A percentile compares a stretch with the other conserved stretches of the same genome.
Evolutionary conservation across 2,329 filamentous ascomycete species (phyloP).

Genomic region (Microdochium trichocladiopsis): DNA sequence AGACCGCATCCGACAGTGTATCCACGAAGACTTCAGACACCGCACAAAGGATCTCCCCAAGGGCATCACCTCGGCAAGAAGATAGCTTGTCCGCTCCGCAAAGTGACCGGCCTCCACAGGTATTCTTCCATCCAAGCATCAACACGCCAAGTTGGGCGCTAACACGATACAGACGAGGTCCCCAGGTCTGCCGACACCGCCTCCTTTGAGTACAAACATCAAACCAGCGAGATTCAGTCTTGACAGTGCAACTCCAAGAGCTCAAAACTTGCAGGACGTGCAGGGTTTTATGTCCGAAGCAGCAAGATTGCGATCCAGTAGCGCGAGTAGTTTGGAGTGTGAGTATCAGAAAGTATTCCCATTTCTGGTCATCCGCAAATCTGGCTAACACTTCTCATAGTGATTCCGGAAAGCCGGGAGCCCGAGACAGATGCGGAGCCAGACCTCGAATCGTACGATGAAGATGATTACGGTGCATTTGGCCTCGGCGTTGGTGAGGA

Average conservation of each 20-base stretch:
- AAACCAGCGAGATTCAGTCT: slow-evolving; percentile 57
- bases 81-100: slow-evolving; percentile 12
- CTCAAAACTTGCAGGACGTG: slow-evolving; percentile 75
- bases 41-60: slow-evolving; percentile 26
- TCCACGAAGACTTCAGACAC: slow-evolving; percentile 8
- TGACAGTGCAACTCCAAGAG: slow-evolving; percentile 70
- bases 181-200: slow-evolving; percentile 49
- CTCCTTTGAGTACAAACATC: slow-evolving; percentile 70
- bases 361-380: not conserved
- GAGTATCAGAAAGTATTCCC: slow-evolving; percentile 15
- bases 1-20: slow-evolving; percentile 35
- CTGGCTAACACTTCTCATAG: slow-evolving; percentile 26
- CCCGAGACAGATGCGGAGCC: slow-evolving; percentile 43
- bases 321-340: slow-evolving; percentile 75
- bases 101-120: not conserved
- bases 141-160: slow-evolving; percentile 19
- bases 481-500: slow-evolving; percentile 37
- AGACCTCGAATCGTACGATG: slow-evolving; percentile 49
- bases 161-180: slow-evolving; percentile 17
- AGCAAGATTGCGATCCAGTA: slow-evolving; percentile 54
- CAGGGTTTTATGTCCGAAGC: slow-evolving; percentile 44
- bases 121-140: slow-evolving; percentile 20
- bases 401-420: slow-evolving; percentile 42
- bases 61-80: slow-evolving; percentile 23
- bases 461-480: slow-evolving; percentile 31